A percentile compares a stretch with the other conserved stretches of the same genome.
Evolutionary conservation across 306 rosid genomes (phyloP).

Genomic region (Coriaria nepalensis): DNA sequence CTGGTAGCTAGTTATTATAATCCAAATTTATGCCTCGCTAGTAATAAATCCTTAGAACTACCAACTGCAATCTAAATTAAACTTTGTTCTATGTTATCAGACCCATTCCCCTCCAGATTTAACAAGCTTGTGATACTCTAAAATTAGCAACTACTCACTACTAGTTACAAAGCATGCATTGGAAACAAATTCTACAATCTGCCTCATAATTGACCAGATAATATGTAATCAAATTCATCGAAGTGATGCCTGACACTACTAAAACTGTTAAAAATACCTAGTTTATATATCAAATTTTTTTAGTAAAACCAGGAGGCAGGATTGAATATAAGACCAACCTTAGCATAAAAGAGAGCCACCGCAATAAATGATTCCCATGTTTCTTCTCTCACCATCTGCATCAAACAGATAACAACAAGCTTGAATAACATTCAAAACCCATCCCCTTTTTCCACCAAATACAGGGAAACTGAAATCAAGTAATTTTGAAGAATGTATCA

Average conservation of each 20-base stretch:
- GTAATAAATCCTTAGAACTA: too few relatives aligned
- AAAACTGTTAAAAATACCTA: background rate
- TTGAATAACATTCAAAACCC: background rate
- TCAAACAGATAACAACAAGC: slow-evolving; percentile 5
- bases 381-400: slow-evolving; percentile 67
- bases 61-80: too few relatives aligned
- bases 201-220: background rate
- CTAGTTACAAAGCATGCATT: too few relatives aligned
- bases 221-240: background rate
- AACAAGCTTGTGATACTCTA: too few relatives aligned
- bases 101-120: too few relatives aligned
- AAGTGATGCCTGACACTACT: background rate
- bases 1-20: too few relatives aligned
- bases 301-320: background rate
- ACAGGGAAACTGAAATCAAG: background rate
- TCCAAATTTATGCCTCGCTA: too few relatives aligned
- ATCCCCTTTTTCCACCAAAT: background rate
- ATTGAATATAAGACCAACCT: slow-evolving; percentile 32
- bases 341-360: slow-evolving; percentile 53
- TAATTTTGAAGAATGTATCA: background rate
- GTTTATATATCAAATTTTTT: background rate
- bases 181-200: too few relatives aligned
- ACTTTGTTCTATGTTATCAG: too few relatives aligned
- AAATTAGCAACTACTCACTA: too few relatives aligned
- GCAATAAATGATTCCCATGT: slow-evolving; percentile 68